Evolutionary conservation across 2,329 filamentous ascomycete species (phyloP), one percentile per base, ranked within the genome.

Genomic region (Ceratocystis cacaofunesta): DNA sequence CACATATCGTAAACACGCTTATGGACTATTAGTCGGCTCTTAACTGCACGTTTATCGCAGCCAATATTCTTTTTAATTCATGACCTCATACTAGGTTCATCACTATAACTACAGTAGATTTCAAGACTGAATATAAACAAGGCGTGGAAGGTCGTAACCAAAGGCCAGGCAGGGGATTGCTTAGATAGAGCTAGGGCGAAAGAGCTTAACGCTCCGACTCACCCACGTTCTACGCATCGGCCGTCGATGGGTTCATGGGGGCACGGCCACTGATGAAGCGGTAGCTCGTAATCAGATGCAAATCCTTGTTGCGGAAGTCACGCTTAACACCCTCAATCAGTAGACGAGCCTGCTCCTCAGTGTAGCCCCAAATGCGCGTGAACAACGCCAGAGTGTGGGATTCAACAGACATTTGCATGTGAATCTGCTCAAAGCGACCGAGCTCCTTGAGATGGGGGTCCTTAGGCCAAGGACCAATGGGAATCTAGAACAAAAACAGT

Each of bases 341-440:
- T 1, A 75, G 70, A 66, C 74, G 70, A 0, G 76, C 75, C 25
- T 76, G 75, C 50, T 79, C 77, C 8, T 76, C 71, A 0, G 75
- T 70, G 65, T 74, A 77, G 58, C 73, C 72, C 68, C 71, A 72
- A 0, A 76, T 75, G 0, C 76, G 71, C 0, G 75, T 75, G 67
- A 77, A 75, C 8, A 77, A 70, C 0, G 76, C 76, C 0, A 74
- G 75, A 1, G 74, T 76, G 63, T 77, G 74, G 10, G 75, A 76
- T 58, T 75, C 76, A 1, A 75, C 75, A 17, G 75, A 75, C 75
- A 77, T 76, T 64, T 77, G 75, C 75, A 77, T 76, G 57, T 77
- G 74, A 0, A 73, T 69, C 55, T 73, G 69, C 69, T 76, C 75
- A 62, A 71, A 76, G 0, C 70, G 69, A 46, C 75, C 75, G 0